These are phyloP conservation scores for Isabelozyma pseudorhagii DNA, from an alignment of 805 yeast genomes.

Conservation along the genomic window DNA sequence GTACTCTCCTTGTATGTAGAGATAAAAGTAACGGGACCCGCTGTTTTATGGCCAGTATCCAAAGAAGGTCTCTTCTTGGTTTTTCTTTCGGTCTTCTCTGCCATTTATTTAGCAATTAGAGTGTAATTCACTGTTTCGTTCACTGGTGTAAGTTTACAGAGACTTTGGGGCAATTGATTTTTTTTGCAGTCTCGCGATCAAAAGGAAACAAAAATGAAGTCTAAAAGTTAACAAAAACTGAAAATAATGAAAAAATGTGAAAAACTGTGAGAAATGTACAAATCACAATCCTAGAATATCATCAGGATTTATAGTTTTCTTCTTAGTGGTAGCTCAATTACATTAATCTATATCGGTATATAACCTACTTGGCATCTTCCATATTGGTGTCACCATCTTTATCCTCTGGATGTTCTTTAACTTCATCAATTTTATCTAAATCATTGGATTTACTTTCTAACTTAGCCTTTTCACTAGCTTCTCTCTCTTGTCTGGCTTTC, in stretches of 20 bases:
- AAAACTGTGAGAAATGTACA: background rate
- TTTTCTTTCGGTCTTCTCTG: background rate
- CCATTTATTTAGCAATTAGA: background rate
- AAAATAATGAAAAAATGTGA: background rate
- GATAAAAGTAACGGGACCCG: constrained; percentile 8
- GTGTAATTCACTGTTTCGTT: background rate
- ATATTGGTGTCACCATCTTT: constrained; percentile 7
- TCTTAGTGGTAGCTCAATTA: background rate
- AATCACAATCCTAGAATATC: too few relatives aligned
- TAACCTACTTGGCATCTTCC: constrained; percentile 1
- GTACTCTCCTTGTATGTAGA: constrained; percentile 16
- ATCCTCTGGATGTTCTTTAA: constrained; percentile 11
- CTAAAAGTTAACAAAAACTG: background rate
- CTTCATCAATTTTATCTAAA: constrained; percentile 32
- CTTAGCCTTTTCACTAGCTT: constrained; percentile 37
- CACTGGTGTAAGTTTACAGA: background rate
- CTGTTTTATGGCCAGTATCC: background rate
- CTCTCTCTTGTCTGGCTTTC: constrained; percentile 83
- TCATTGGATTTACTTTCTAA: constrained; percentile 14
- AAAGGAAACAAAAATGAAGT: too few relatives aligned
- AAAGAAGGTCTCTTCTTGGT: background rate
- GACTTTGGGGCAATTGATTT: background rate
- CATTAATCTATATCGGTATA: background rate
- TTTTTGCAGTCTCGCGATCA: background rate
- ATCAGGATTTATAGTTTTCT: too few relatives aligned